Percentiles rank a stretch among this genome's conserved stretches.
phyloP scores from a whole-genome alignment of 176 grass and related monocot species.

The Oryza brachyantha region DNA sequence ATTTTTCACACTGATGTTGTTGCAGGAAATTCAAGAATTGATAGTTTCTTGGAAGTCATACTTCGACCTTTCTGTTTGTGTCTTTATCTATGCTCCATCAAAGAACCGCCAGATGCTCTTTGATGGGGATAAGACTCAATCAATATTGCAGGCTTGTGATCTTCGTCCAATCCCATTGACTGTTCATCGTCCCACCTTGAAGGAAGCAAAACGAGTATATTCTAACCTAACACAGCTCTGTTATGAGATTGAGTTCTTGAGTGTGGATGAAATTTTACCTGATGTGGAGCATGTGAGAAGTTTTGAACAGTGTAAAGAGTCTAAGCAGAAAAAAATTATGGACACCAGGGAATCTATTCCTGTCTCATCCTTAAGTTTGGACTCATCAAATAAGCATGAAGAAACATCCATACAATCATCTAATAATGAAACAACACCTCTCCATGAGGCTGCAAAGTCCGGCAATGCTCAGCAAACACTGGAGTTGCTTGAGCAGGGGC shows the following conservation, averaged over 20 bases:
- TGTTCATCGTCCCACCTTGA: constrained; percentile 83
- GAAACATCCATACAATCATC: background rate
- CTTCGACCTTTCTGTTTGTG: constrained; percentile 60
- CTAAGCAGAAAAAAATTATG: constrained; percentile 32
- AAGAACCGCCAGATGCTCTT: constrained; percentile 78
- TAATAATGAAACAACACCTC: constrained; percentile 58
- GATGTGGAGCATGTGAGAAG: constrained; percentile 25
- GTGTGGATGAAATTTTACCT: constrained; percentile 33
- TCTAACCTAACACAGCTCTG: constrained; percentile 59
- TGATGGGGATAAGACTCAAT: constrained; percentile 60
- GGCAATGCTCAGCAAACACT: constrained; percentile 55
- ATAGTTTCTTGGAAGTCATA: constrained; percentile 82
- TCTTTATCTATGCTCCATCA: constrained; percentile 81
- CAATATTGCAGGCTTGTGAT: constrained; percentile 50
- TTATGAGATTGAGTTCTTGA: constrained; percentile 47
- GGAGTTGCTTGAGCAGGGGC: constrained; percentile 81
- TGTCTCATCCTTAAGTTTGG: constrained; percentile 33
- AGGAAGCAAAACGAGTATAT: constrained; percentile 88
- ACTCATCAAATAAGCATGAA: constrained; percentile 37
- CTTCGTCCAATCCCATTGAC: constrained; percentile 73
- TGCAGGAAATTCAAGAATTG: constrained; percentile 85
- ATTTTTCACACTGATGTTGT: constrained; percentile 8
- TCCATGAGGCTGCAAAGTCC: constrained; percentile 81
- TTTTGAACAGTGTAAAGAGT: constrained; percentile 30
- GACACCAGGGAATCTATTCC: constrained; percentile 39